Conservation (phyloP, 2,329 filamentous ascomycete genomes). For the Ceratocystiopsis minuta region DNA sequence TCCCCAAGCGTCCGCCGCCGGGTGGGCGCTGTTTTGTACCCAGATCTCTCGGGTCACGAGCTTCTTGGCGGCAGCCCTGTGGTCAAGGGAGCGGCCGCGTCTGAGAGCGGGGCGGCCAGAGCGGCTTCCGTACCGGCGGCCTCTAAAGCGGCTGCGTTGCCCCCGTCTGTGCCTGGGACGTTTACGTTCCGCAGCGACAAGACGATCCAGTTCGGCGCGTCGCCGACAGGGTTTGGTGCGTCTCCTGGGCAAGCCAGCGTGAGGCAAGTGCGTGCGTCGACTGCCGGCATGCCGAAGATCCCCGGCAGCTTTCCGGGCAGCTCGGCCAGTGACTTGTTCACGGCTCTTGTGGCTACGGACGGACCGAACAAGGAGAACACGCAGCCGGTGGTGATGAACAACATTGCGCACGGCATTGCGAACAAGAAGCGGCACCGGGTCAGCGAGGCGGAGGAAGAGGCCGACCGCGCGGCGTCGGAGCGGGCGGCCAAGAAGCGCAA, state of each 20-base stretch:
- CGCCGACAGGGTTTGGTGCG: constrained; percentile 34
- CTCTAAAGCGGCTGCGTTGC: too few species aligned
- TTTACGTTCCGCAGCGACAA: constrained; percentile 51
- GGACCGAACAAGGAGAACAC: constrained; percentile 38
- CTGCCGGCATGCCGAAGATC: constrained; percentile 16
- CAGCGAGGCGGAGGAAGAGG: constrained; percentile 36
- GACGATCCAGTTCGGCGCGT: constrained; percentile 39
- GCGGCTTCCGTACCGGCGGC: too few species aligned
- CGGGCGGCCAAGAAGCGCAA: constrained; percentile 42
- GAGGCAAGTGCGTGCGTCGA: constrained; percentile 38
- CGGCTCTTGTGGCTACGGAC: constrained; percentile 9
- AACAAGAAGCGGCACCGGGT: constrained; percentile 50
- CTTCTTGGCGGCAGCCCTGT: constrained; percentile 1
- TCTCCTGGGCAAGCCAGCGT: constrained; percentile 41
- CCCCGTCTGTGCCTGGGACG: constrained; percentile 31
- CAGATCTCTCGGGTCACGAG: constrained; percentile 26
- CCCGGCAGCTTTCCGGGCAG: constrained; percentile 33
- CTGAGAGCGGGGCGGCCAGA: background rate
- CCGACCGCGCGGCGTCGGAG: constrained; percentile 26
- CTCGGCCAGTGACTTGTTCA: constrained; percentile 17
- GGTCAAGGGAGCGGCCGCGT: background rate
- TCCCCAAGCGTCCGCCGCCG: constrained; percentile 6
- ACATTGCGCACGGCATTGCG: constrained; percentile 41
- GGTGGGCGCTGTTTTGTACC: constrained; percentile 27
- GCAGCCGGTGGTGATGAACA: constrained; percentile 23